Evolutionary conservation across 306 rosid species (phyloP).

Genomic region (Senna tora): DNA sequence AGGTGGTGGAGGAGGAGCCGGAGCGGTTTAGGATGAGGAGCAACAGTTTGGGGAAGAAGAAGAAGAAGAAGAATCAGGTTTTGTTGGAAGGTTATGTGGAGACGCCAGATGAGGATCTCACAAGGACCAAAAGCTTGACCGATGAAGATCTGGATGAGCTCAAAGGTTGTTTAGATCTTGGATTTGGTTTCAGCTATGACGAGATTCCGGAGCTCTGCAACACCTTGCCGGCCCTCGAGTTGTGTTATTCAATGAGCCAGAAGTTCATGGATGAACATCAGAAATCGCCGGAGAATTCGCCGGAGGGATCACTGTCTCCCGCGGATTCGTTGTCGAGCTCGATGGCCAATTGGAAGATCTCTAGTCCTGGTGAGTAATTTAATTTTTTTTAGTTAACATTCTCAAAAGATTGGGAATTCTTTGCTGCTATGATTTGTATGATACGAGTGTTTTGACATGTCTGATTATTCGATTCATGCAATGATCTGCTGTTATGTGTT

Average conservation of each 20-base stretch:
- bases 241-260: constrained; percentile 84
- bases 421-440: background rate
- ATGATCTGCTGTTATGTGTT: background rate
- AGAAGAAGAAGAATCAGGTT: constrained; percentile 63
- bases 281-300: constrained; percentile 46
- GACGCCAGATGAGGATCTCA: constrained; percentile 57
- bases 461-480: too few relatives aligned
- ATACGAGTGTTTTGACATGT: background rate
- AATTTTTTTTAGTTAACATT: background rate
- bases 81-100: constrained; percentile 73
- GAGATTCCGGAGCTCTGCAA: constrained; percentile 89
- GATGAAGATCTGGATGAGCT: constrained; percentile 87
- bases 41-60: constrained; percentile 38
- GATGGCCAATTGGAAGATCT: constrained; percentile 83
- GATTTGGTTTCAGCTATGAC: constrained; percentile 85
- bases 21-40: constrained; percentile 16
- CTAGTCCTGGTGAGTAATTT: constrained; percentile 68
- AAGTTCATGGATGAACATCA: constrained; percentile 63
- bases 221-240: constrained; percentile 84
- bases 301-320: background rate
- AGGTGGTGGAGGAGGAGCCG: background rate
- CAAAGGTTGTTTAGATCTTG: constrained; percentile 85
- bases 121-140: constrained; percentile 72
- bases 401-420: background rate
- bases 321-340: constrained; percentile 49